Evolutionary conservation across 2,329 filamentous ascomycete species (phyloP).

Genomic region (Calonectria pseudoreteaudii): DNA sequence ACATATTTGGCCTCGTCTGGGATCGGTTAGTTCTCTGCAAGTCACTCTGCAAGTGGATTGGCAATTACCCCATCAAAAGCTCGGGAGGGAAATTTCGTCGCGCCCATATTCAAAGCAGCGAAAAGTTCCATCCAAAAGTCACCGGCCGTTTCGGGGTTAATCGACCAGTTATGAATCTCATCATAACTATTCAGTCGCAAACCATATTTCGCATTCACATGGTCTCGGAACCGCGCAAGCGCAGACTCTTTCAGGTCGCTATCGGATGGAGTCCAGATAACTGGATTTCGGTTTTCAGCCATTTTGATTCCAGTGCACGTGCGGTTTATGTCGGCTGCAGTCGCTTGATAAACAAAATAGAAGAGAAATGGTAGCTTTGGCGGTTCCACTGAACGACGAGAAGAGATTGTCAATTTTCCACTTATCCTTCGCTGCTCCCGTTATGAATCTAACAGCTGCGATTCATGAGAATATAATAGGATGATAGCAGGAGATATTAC

Average conservation of each 20-base stretch:
- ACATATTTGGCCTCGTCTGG: not conserved
- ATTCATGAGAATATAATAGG: too few species aligned
- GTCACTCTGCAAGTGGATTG: not conserved
- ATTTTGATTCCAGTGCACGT: not conserved
- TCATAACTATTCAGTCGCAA: not conserved
- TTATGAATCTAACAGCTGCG: not conserved
- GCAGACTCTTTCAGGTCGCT: not conserved
- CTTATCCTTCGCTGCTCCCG: not conserved
- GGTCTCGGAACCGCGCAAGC: not conserved
- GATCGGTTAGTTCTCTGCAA: not conserved
- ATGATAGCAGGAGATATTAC: too few species aligned
- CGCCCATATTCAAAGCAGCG: not conserved
- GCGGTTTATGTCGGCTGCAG: too few species aligned
- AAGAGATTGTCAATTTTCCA: not conserved
- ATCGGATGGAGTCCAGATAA: not conserved
- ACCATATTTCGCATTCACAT: not conserved
- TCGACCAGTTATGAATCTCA: not conserved
- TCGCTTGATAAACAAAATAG: not conserved
- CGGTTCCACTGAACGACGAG: not conserved
- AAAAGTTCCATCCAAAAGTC: constrained; percentile 6
- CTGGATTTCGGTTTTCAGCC: not conserved
- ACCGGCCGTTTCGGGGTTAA: not conserved
- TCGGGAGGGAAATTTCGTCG: not conserved
- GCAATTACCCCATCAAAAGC: not conserved
- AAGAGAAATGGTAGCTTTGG: not conserved